Percentiles rank a stretch among this genome's conserved stretches.
Conservation (phyloP, 148 eudicot genomes). For the Rhododendron williamsianum region DNA sequence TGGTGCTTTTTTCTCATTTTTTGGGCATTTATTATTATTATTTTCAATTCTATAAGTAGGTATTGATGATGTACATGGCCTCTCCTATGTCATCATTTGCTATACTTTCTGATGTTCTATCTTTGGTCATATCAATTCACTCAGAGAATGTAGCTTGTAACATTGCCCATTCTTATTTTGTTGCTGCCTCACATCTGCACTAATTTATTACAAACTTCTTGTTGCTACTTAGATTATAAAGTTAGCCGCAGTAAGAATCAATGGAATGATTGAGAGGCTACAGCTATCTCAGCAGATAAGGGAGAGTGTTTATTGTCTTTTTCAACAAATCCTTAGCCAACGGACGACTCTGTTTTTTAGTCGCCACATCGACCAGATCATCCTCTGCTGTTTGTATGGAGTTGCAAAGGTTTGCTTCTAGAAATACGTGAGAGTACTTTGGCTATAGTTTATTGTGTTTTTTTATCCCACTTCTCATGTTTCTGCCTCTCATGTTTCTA, state of each 20-base stretch:
- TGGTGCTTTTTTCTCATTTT: background rate
- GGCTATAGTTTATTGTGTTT: background rate
- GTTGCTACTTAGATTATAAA: conserved; percentile 53
- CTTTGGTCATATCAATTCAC: background rate
- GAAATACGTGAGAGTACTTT: background rate
- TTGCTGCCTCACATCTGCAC: background rate
- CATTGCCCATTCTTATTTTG: background rate
- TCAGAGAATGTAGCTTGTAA: background rate
- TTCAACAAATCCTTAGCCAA: conserved; percentile 68
- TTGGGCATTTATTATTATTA: background rate
- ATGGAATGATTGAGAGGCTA: conserved; percentile 85
- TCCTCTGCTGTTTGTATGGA: conserved; percentile 89
- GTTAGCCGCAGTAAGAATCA: conserved; percentile 96
- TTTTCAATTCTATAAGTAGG: background rate
- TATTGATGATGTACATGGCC: background rate
- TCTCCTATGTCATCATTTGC: conserved; percentile 2
- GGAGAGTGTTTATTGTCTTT: conserved; percentile 82
- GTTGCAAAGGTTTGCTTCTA: conserved; percentile 80
- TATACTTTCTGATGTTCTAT: background rate
- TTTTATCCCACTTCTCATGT: conserved; percentile 7
- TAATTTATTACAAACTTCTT: background rate
- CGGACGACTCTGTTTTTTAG: conserved; percentile 68
- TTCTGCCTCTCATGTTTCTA: conserved; percentile 10
- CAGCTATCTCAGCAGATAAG: conserved; percentile 65
- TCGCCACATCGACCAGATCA: conserved; percentile 92